A percentile compares a stretch with the other conserved stretches of the same genome.
phyloP scores from a whole-genome alignment of 140 eudicot genomes.

The Stevia rebaudiana region DNA sequence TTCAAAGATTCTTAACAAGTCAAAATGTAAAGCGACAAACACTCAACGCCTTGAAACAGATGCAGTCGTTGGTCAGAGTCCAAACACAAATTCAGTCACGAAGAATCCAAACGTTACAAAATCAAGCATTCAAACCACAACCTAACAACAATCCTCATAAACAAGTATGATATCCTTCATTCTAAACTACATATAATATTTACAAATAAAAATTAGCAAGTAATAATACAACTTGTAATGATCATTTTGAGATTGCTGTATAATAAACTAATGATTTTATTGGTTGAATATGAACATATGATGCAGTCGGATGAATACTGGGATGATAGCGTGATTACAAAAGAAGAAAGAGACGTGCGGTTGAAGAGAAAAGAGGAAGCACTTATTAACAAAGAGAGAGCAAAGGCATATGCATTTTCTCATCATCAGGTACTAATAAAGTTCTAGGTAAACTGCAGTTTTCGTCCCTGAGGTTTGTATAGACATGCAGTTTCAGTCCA shows the following conservation, averaged over 20 bases:
- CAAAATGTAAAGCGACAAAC: conserved; percentile 75
- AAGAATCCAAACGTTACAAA: conserved; percentile 69
- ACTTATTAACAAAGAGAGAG: conserved; percentile 64
- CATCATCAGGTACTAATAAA: conserved; percentile 79
- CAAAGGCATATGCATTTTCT: conserved; percentile 91
- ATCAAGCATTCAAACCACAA: conserved; percentile 54
- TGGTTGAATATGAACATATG: not conserved
- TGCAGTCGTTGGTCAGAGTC: conserved; percentile 82
- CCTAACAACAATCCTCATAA: conserved; percentile 29
- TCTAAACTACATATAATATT: not conserved
- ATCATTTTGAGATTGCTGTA: conserved; percentile 12
- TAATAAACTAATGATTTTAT: not conserved
- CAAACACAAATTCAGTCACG: conserved; percentile 88
- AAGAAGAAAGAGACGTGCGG: conserved; percentile 75
- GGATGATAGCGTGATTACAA: conserved; percentile 81
- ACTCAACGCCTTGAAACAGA: conserved; percentile 75
- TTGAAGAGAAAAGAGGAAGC: conserved; percentile 67
- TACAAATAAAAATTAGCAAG: not conserved
- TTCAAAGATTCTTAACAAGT: conserved; percentile 69
- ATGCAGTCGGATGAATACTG: conserved; percentile 60
- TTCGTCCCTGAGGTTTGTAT: no score
- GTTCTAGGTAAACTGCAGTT: no score
- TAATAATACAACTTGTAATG: not conserved
- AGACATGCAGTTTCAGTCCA: no score
- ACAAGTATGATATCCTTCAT: conserved; percentile 46